These are phyloP conservation scores for Schwanniomyces occidentalis DNA, from an alignment of 805 yeast species.

Conservation along the genomic window DNA sequence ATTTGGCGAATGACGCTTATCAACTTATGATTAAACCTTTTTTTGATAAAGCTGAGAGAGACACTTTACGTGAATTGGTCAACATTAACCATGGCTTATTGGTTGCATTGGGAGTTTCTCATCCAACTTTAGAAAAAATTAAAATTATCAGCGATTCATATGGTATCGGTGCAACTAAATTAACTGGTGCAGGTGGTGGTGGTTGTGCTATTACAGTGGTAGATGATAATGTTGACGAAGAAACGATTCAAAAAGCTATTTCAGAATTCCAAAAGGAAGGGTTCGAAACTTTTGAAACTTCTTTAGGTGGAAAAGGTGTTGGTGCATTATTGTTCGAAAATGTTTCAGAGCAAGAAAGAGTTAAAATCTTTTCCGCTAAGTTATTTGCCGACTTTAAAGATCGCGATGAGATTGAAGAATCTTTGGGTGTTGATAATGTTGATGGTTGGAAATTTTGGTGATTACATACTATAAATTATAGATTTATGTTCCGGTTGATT, in stretches of 20 bases:
- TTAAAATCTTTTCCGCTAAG: constrained; percentile 26
- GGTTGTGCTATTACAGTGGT: constrained; percentile 94
- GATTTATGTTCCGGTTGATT: too few relatives aligned
- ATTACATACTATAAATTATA: constrained; percentile 7
- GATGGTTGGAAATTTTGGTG: constrained; percentile 66
- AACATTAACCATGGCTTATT: constrained; percentile 86
- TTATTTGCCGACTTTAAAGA: constrained; percentile 37
- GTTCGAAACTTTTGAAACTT: constrained; percentile 75
- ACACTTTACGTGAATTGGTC: constrained; percentile 57
- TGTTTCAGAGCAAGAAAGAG: constrained; percentile 10
- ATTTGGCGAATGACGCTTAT: constrained; percentile 71
- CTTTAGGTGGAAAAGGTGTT: constrained; percentile 88
- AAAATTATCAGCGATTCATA: constrained; percentile 63
- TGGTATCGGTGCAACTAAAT: constrained; percentile 80
- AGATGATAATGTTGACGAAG: constrained; percentile 41
- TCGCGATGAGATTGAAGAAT: constrained; percentile 49
- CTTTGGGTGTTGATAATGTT: constrained; percentile 43
- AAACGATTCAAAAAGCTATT: constrained; percentile 36
- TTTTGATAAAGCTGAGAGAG: constrained; percentile 40
- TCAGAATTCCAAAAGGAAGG: constrained; percentile 45
- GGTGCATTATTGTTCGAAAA: constrained; percentile 44
- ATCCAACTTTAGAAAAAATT: constrained; percentile 82
- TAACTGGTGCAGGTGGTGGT: constrained; percentile 99
- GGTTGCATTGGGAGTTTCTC: constrained; percentile 86
- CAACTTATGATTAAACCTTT: constrained; percentile 56